These are phyloP conservation scores for Alternaria hordeiaustralica DNA, from an alignment of 2,329 filamentous ascomycete genomes.

Conservation along the genomic window DNA sequence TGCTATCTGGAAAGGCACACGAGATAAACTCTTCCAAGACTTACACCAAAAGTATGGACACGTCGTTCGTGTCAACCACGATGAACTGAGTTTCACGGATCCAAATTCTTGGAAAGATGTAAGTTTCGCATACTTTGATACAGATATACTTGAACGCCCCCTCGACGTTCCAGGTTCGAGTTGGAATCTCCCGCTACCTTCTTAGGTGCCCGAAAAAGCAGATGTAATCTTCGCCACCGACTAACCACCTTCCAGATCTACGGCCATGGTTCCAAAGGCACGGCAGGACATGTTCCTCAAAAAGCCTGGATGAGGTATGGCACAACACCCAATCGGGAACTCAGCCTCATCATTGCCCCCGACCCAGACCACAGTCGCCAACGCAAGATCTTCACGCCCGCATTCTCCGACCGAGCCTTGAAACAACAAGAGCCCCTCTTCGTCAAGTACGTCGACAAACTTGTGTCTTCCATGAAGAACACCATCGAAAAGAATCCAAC, in stretches of 20 bases:
- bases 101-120: slow-evolving; percentile 45
- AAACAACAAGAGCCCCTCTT: slow-evolving; percentile 52
- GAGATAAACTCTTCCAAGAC: slow-evolving; percentile 26
- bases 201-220: neutral
- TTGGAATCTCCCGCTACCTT: neutral
- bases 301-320: slow-evolving; percentile 38
- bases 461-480: slow-evolving; percentile 49
- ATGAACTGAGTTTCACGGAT: slow-evolving; percentile 51
- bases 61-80: slow-evolving; percentile 50
- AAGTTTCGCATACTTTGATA: neutral
- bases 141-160: neutral
- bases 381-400: slow-evolving; percentile 50
- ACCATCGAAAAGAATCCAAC: slow-evolving; percentile 33
- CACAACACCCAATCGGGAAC: slow-evolving; percentile 32
- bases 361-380: slow-evolving; percentile 47
- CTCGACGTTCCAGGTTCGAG: neutral
- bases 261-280: slow-evolving; percentile 32
- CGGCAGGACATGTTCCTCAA: slow-evolving; percentile 18
- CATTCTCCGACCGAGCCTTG: slow-evolving; percentile 52
- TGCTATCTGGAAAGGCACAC: slow-evolving; percentile 30
- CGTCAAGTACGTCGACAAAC: slow-evolving; percentile 49
- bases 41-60: slow-evolving; percentile 51
- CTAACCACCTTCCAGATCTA: slow-evolving; percentile 22
- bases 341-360: slow-evolving; percentile 36
- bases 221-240: neutral